Conservation (phyloP, 2,329 filamentous ascomycete genomes). For the Ustilaginoidea virens region DNA sequence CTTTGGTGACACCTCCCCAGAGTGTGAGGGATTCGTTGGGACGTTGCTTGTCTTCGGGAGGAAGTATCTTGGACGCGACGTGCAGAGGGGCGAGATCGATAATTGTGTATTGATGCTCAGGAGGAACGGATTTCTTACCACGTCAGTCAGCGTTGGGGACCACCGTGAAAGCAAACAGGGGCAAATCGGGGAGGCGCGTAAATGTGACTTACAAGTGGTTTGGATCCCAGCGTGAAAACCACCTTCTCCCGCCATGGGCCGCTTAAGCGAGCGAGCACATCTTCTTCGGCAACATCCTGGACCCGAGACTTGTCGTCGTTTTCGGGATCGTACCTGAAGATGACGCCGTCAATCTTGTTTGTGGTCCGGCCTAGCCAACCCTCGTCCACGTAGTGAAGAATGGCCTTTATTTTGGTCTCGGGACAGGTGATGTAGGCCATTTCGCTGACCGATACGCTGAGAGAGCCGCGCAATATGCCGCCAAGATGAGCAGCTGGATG, state of each 20-base stretch:
- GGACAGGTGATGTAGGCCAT: slow-evolving; percentile 77
- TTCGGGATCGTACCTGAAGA: slow-evolving; percentile 80
- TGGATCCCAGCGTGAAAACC: slow-evolving; percentile 43
- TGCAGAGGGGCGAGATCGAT: slow-evolving; percentile 77
- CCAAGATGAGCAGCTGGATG: slow-evolving; percentile 90
- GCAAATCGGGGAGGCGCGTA: neutral
- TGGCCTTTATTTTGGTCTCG: slow-evolving; percentile 82
- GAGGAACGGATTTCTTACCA: slow-evolving; percentile 24
- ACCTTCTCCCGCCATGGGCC: slow-evolving; percentile 73
- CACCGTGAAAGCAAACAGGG: slow-evolving; percentile 3
- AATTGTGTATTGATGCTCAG: slow-evolving; percentile 54
- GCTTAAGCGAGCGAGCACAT: slow-evolving; percentile 67
- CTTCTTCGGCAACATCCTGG: slow-evolving; percentile 73
- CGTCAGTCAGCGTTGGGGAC: neutral
- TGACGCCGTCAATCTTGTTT: slow-evolving; percentile 78
- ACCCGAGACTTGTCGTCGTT: slow-evolving; percentile 69
- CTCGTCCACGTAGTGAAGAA: slow-evolving; percentile 85
- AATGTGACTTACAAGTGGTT: slow-evolving; percentile 39
- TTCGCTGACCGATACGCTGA: slow-evolving; percentile 83
- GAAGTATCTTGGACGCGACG: slow-evolving; percentile 64
- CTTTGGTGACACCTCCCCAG: slow-evolving; percentile 77
- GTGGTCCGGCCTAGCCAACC: slow-evolving; percentile 86
- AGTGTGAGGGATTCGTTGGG: slow-evolving; percentile 80
- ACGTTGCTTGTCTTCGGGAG: slow-evolving; percentile 63
- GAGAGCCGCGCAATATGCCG: slow-evolving; percentile 70